A percentile compares a stretch with the other conserved stretches of the same genome.
Conservation (phyloP, 305 asterid genomes). For the Fraxinus latifolia region DNA sequence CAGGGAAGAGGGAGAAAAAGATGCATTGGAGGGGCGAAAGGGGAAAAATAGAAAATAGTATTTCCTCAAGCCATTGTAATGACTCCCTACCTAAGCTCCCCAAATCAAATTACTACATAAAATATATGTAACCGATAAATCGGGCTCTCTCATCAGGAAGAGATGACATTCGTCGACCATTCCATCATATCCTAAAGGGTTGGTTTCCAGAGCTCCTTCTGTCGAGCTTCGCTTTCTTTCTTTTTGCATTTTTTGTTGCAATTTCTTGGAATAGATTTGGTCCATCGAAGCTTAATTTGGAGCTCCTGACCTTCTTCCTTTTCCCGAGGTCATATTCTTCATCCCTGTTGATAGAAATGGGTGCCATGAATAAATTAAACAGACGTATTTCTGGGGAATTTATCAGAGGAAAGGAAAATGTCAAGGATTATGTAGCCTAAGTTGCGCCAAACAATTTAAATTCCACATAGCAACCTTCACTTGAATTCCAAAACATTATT, state of each 20-base stretch:
- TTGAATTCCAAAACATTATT: neutral
- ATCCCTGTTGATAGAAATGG: slow-evolving; percentile 49
- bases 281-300: slow-evolving; percentile 46
- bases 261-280: slow-evolving; percentile 75
- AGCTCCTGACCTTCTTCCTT: slow-evolving; percentile 69
- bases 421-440: neutral
- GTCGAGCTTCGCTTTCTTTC: slow-evolving; percentile 45
- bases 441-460: neutral
- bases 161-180: neutral
- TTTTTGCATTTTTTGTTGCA: slow-evolving; percentile 41
- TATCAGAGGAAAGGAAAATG: neutral
- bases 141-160: neutral
- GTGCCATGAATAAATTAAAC: neutral
- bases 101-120: neutral
- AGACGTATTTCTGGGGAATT: neutral
- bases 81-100: neutral
- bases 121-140: neutral
- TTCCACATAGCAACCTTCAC: neutral
- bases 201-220: slow-evolving; percentile 40
- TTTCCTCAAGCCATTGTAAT: neutral
- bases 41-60: neutral
- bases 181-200: slow-evolving; percentile 63
- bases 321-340: slow-evolving; percentile 91
- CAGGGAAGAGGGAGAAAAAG: neutral
- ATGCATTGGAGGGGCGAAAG: neutral